Evolutionary conservation across 2,329 filamentous ascomycete genomes (phyloP), one percentile per base, ranked within the genome.

Genomic region (Arthrobotrys megalospora): DNA sequence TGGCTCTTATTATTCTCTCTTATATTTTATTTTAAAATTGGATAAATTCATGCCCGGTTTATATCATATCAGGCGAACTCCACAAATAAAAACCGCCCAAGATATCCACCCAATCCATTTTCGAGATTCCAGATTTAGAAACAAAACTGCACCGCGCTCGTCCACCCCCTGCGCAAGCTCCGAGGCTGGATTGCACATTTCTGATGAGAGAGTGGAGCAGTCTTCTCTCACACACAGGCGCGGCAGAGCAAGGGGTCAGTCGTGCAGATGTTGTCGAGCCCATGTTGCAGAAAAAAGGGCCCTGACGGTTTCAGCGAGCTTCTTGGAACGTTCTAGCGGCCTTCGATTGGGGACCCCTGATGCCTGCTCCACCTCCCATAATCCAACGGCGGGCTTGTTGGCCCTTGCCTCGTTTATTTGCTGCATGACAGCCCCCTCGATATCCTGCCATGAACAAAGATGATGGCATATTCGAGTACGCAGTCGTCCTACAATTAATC

Each of bases 81-180:
- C 71, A 76, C 71, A 48, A 55, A 28, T 28, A 28, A 28, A 28
- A 28, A 28, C 5, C n/a, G n/a, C 24, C 24, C 5, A 28, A 60
- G 34, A 60, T 50, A 43, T 38, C 53, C 52, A 48, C 47, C 36
- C 66, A 62, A 34, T 28, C 24, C 24, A 28, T 67, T 66, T 72
- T 63, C 62, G 34, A 68, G 62, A 68, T 72, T 66, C 75, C 75
- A 78, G 75, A 78, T 78, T 78, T 78, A 78, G 75, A 72, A 78
- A 78, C 75, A 72, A 41, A 58, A 48, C 16, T 32, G 32, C 47
- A 16, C 66, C 43, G 36, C 45, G 41, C 32, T 58, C 41, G 21
- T 41, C 38, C 24, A 58, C 55, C 62, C 62, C 62, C 47, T 75
- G 63, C 63, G 53, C 63, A 75, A 43, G 53, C 63, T 47, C 19